Conservation (phyloP, 2,329 filamentous ascomycete genomes). For the Cordyceps cicadae region DNA sequence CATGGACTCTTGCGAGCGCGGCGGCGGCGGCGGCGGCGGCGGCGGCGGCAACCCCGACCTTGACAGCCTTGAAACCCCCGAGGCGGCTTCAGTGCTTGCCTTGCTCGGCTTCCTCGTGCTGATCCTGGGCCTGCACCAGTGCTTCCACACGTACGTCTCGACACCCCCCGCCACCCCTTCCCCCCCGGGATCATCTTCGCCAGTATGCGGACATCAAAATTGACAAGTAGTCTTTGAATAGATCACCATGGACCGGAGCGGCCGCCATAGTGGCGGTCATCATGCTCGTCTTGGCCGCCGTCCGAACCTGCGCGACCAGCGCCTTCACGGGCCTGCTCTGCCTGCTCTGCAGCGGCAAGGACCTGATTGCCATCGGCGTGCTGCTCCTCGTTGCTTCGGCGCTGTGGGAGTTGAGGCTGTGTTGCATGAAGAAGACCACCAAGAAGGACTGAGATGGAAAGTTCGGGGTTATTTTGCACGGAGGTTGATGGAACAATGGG, state of each 20-base stretch:
- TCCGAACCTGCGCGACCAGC: background rate
- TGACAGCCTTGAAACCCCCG: too few relatives aligned
- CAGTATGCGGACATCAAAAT: background rate
- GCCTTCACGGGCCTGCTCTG: background rate
- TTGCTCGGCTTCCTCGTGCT: background rate
- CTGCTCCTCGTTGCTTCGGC: background rate
- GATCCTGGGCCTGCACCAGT: constrained; percentile 1
- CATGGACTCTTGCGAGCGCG: background rate
- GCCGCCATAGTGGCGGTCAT: background rate
- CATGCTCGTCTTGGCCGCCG: constrained; percentile 1
- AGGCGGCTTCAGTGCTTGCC: background rate
- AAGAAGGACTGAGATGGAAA: too few relatives aligned
- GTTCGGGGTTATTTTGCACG: too few relatives aligned
- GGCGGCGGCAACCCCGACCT: too few relatives aligned
- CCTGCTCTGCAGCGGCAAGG: background rate
- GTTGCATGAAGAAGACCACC: too few relatives aligned
- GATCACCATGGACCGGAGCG: too few relatives aligned
- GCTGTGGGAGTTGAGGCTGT: background rate
- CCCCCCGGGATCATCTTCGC: background rate
- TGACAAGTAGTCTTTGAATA: too few relatives aligned
- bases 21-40: background rate
- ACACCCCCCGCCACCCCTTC: background rate
- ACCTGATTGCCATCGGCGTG: background rate
- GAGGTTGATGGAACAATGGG: too few relatives aligned
- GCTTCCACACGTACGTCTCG: background rate